Conservation (phyloP, 192 early-diverging fungal genomes). For the Rhizoclosmatium sp. region DNA sequence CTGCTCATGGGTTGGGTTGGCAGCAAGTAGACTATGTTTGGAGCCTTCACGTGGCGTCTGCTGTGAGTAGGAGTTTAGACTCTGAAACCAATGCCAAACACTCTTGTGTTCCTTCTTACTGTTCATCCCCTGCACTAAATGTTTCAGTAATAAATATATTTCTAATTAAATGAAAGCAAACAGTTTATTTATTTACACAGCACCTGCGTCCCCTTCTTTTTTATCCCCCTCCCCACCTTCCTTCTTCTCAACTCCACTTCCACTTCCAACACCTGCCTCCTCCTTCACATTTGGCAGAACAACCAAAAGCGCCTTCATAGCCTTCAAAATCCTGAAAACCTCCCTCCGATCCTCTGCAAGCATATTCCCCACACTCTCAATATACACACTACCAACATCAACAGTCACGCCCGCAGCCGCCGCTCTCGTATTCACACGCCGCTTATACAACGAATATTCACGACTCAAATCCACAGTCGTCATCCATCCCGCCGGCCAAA, state of each 20-base stretch:
- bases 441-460: constrained; percentile 32
- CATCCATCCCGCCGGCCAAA: constrained; percentile 39
- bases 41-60: no score
- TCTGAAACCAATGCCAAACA: no score
- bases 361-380: constrained; percentile 25
- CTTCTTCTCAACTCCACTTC: background rate
- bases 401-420: background rate
- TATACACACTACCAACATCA: constrained; percentile 1
- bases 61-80: no score
- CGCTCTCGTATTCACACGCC: constrained; percentile 7
- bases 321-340: constrained; percentile 29
- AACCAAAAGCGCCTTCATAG: constrained; percentile 20
- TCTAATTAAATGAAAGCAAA: no score
- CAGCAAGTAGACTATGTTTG: no score
- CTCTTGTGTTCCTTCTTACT: no score
- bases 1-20: no score
- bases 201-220: no score
- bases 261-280: background rate
- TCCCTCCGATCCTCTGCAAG: constrained; percentile 5
- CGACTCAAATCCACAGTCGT: constrained; percentile 25
- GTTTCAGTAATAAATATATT: no score
- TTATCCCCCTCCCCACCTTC: background rate
- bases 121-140: no score
- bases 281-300: background rate
- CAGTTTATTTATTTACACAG: no score